These are phyloP conservation scores for Pestalotiopsis sp. DNA, from an alignment of 2,329 filamentous ascomycete species.

Conservation along the genomic window DNA sequence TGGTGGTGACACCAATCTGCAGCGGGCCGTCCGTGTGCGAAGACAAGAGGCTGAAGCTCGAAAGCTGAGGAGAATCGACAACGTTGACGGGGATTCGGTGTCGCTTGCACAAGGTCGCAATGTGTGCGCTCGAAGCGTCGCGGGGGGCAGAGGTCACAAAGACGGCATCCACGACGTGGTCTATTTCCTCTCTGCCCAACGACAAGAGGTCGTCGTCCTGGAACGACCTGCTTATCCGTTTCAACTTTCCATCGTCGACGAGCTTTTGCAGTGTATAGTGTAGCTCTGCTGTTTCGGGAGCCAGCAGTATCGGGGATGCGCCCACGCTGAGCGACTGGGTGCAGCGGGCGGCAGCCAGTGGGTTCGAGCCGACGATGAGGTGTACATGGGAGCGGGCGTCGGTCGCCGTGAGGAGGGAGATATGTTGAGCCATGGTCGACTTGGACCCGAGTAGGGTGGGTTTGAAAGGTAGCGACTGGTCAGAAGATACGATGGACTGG, in stretches of 20 bases:
- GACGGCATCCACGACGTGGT: slow-evolving; percentile 82
- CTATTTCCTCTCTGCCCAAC: slow-evolving; percentile 80
- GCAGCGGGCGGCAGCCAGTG: slow-evolving; percentile 84
- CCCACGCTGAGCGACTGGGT: slow-evolving; percentile 79
- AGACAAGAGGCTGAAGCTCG: slow-evolving; percentile 87
- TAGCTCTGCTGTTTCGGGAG: slow-evolving; percentile 64
- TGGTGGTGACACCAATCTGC: slow-evolving; percentile 94
- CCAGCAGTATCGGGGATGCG: slow-evolving; percentile 78
- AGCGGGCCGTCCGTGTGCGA: slow-evolving; percentile 89
- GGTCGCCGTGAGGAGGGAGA: slow-evolving; percentile 71
- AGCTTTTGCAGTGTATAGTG: slow-evolving; percentile 63
- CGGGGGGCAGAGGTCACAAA: slow-evolving; percentile 73
- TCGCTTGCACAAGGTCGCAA: slow-evolving; percentile 75
- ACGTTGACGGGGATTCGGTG: slow-evolving; percentile 93
- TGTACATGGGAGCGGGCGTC: slow-evolving; percentile 75
- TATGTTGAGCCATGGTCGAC: slow-evolving; percentile 27
- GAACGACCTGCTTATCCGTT: slow-evolving; percentile 70
- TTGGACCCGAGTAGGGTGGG: neutral
- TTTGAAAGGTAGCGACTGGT: neutral
- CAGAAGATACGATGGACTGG: neutral
- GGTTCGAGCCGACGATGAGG: slow-evolving; percentile 82
- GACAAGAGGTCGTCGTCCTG: slow-evolving; percentile 71
- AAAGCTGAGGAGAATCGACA: slow-evolving; percentile 81
- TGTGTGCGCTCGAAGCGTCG: slow-evolving; percentile 53
- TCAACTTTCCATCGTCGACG: slow-evolving; percentile 67